Evolutionary conservation across 1,139 yeast species (phyloP), one percentile per base, ranked within the genome.

Genomic region (Diutina mesorugosa): DNA sequence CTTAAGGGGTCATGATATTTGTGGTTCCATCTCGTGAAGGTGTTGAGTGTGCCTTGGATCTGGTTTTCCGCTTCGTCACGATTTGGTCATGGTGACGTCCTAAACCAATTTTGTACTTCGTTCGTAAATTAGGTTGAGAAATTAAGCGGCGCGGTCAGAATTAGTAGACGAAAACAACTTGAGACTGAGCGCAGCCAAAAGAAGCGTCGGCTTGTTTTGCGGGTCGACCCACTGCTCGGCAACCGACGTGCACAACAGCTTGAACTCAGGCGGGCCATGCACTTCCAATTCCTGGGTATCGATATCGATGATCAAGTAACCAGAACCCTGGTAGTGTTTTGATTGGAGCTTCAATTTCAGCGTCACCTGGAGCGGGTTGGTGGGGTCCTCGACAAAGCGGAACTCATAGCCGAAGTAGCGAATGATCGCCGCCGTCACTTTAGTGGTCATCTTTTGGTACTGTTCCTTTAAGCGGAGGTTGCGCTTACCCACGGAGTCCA

Each of bases 161-260:
- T 6, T 6, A 4, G 41, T 8, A 8, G 41, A 9, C 14, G 41
- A 12, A n/a, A 35, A 84, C 30, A 88, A 69, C 62, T 80, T 85
- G 58, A 90, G 71, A 56, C 84, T 87, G 60, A 90, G 72, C 0
- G 95, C 90, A 58, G 95, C 85, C 58, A 90, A 71, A 64, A 90
- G 86, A 62, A 95, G 87, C 0, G 95, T 89, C 29, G 89, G 81
- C 62, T 88, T 90, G 51, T 79, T 80, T 60, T 83, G 79, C 56
- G 85, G 87, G 55, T 76, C 76, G 2, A 87, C 81, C 90, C 95
- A 89, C 59, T 79, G 78, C 18, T 77, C 70, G 29, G 87, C 77
- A 57, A 88, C 71, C 47, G 80, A 79, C 58, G 81, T 82, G 69
- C 85, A 84, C 57, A 78, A 67, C 16, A 66, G 62, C 59, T 79